phyloP scores from a whole-genome alignment of 768 basidiomycete genomes.

The Hygrophorus russula region DNA sequence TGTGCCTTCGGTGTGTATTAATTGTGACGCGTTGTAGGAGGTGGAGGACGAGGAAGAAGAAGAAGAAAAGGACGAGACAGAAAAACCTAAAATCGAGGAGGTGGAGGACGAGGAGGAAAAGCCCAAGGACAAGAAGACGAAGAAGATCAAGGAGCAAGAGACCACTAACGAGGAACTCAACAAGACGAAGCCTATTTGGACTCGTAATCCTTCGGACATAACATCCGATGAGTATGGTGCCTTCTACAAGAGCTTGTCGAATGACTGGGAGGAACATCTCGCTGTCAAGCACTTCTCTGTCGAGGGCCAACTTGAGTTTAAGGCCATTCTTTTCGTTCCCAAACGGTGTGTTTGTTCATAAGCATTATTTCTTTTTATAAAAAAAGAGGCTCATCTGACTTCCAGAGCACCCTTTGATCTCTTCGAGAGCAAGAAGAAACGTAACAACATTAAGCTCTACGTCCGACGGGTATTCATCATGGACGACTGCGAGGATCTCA shows the following conservation, averaged over 20 bases:
- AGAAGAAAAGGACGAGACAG: constrained; percentile 58
- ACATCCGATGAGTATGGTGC: constrained; percentile 84
- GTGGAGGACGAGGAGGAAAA: constrained; percentile 77
- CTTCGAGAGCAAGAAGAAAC: constrained; percentile 99
- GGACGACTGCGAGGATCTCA: constrained; percentile 99
- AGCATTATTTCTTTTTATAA: constrained; percentile 1
- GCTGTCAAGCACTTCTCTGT: constrained; percentile 99
- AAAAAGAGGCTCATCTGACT: constrained; percentile 4
- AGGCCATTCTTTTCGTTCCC: constrained; percentile 95
- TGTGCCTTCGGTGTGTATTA: neutral
- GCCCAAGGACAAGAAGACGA: constrained; percentile 85
- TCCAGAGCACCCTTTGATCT: constrained; percentile 93
- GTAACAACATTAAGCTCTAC: constrained; percentile 99
- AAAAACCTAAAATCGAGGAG: constrained; percentile 73
- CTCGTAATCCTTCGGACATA: constrained; percentile 93
- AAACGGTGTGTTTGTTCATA: constrained; percentile 61
- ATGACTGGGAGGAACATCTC: constrained; percentile 99
- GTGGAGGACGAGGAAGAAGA: constrained; percentile 79
- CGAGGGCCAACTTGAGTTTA: constrained; percentile 99
- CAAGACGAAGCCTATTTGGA: constrained; percentile 99
- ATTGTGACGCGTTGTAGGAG: constrained; percentile 39
- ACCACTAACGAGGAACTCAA: constrained; percentile 95
- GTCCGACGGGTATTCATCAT: constrained; percentile 99
- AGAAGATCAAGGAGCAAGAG: constrained; percentile 86
- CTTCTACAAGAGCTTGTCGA: constrained; percentile 99